Percentiles rank a stretch among this genome's conserved stretches.
Conservation (phyloP, 1,284 basidiomycete species). For the Heimioporus punctisporus region DNA sequence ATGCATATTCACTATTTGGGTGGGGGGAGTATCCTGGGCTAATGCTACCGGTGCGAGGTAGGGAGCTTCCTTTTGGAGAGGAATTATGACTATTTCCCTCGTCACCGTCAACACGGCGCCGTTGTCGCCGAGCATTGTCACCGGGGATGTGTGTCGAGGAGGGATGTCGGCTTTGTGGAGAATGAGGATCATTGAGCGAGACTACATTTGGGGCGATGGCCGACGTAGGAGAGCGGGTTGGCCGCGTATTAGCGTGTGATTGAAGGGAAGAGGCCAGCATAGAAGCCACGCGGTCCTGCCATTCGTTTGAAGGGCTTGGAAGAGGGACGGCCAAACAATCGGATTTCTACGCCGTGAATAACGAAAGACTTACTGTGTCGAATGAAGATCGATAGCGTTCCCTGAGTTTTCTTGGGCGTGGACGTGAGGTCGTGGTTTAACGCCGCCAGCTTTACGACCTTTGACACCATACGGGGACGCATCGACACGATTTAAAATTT, state of each 20-base stretch:
- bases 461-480: constrained; percentile 74
- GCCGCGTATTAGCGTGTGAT: constrained; percentile 3
- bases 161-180: constrained; percentile 8
- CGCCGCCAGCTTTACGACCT: constrained; percentile 47
- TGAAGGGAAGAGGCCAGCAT: constrained; percentile 36
- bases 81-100: constrained; percentile 4
- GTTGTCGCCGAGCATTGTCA: constrained; percentile 30
- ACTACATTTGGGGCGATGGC: constrained; percentile 7
- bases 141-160: constrained; percentile 15
- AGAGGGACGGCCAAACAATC: neutral
- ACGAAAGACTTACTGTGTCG: constrained; percentile 55
- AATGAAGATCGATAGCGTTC: constrained; percentile 41
- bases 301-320: constrained; percentile 74
- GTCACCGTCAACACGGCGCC: constrained; percentile 28
- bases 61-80: constrained; percentile 7
- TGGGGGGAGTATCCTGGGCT: constrained; percentile 24
- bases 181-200: constrained; percentile 16
- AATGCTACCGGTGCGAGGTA: constrained; percentile 13
- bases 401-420: constrained; percentile 26
- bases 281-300: constrained; percentile 68
- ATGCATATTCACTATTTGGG: constrained; percentile 18
- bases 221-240: neutral
- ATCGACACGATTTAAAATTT: constrained; percentile 78
- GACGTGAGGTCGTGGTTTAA: constrained; percentile 26
- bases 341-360: neutral